These are phyloP conservation scores for Trichoderma sp. DNA, from an alignment of 2,329 filamentous ascomycete species.

Conservation along the genomic window DNA sequence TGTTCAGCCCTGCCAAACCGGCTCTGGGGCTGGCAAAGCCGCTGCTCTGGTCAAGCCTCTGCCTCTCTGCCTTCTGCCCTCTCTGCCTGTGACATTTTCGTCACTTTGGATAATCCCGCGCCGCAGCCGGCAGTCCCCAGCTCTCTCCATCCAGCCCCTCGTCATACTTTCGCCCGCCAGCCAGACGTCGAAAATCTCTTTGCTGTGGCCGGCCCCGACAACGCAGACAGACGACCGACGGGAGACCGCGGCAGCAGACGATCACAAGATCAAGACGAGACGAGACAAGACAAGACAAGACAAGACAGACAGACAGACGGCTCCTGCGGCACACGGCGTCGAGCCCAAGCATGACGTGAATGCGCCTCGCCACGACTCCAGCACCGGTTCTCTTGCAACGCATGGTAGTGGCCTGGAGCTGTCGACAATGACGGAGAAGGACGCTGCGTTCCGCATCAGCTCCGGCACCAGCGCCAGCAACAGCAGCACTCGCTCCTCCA, in stretches of 20 bases:
- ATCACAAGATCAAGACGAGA: not conserved
- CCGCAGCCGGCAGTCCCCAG: conserved; percentile 22
- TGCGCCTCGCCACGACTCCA: conserved; percentile 29
- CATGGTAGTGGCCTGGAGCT: conserved; percentile 40
- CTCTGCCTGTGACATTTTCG: conserved; percentile 1
- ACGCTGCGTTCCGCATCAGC: conserved; percentile 62
- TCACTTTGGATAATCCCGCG: conserved; percentile 21
- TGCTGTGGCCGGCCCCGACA: not conserved
- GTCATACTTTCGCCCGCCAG: conserved; percentile 11
- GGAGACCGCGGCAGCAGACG: too few relatives aligned
- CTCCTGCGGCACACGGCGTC: conserved; percentile 12
- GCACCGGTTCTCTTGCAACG: conserved; percentile 29
- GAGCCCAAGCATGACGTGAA: conserved; percentile 41
- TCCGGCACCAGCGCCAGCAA: conserved; percentile 46
- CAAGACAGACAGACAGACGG: not conserved
- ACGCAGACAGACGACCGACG: not conserved
- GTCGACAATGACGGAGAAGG: conserved; percentile 68
- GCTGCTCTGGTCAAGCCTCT: not conserved
- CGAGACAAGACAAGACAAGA: too few relatives aligned
- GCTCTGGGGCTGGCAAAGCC: conserved; percentile 17
- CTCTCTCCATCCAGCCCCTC: conserved; percentile 18
- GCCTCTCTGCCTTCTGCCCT: conserved; percentile 5
- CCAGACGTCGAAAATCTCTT: not conserved
- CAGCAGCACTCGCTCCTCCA: conserved; percentile 64
- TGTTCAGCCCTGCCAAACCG: conserved; percentile 25